Base-by-base conservation (phyloP, 495 filamentous ascomycete species). In the Haplographium delicatum region DNA sequence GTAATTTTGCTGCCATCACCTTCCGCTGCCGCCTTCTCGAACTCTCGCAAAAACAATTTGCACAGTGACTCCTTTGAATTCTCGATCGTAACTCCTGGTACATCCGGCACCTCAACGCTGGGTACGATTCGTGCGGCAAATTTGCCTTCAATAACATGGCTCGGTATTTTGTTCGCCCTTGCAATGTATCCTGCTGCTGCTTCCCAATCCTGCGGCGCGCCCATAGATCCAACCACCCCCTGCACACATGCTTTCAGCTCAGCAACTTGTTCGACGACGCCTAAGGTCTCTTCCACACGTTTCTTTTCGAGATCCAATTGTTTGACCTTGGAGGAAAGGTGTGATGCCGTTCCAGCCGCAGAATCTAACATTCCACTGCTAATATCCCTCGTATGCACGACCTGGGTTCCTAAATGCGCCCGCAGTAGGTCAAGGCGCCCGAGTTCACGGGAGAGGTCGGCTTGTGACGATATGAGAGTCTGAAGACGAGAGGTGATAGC, bases 161-260 rank as follows among this genome's bases (percentile, higher is more conserved):
- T 68, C 1, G 93, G 90, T 33, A 98, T 84, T 55, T 85, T 80
- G 34, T 80, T 76, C 4, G 94, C 89, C 9, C 93, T 83, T 43
- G 83, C 79, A 34, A 97, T 75, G 65, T 96, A 97, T 27, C 78
- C 85, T 31, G 93, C 93, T 3, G 93, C 93, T 1, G 85, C 91
- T 69, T 98, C 93, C 94, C 94, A 98, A 68, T 97, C 94, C 66
- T 98, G 93, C 31, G 94, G 86, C 2, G 89, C 93, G 10, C 93
- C 94, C 93, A 98, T 97, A 33, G 87, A 91, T 15, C 89, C 91
- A 11, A 88, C 81, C 22, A 97, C 90, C n/a, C 93, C 94, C 16
- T 96, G 79, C 33, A 97, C 88, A 61, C 93, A 98, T 5, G 91
- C 82, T 66, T 96, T 96, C 40, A 98, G 84, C 70, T 98, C 93